phyloP scores from a whole-genome alignment of 306 rosid species.

The Macrotyloma uniflorum region DNA sequence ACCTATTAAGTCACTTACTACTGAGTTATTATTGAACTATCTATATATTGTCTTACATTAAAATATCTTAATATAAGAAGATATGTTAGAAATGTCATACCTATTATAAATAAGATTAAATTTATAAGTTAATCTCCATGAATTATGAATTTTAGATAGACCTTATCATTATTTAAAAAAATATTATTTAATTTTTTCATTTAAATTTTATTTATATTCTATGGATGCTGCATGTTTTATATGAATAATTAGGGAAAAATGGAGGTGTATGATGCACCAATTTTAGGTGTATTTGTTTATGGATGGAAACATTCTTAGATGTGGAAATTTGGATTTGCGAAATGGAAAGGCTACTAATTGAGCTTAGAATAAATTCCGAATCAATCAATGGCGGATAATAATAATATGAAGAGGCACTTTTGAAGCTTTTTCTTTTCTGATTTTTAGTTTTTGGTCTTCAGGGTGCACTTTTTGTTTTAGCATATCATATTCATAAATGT shows the following conservation, averaged over 20 bases:
- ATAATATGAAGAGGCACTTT: not conserved
- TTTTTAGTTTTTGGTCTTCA: not conserved
- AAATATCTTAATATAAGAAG: no score
- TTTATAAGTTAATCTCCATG: no score
- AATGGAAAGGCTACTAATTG: not conserved
- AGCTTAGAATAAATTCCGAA: constrained; percentile 20
- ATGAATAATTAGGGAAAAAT: not conserved
- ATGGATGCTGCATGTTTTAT: no score
- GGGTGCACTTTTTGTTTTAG: not conserved
- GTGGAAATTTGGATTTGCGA: not conserved
- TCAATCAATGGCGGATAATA: constrained; percentile 1
- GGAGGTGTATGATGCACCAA: not conserved
- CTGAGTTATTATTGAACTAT: no score
- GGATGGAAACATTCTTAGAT: constrained; percentile 4
- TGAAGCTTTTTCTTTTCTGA: not conserved
- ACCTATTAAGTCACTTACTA: no score
- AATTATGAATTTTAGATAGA: no score
- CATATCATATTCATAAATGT: not conserved
- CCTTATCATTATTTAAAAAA: no score
- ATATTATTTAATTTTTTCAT: no score
- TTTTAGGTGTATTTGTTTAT: not conserved
- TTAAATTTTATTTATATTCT: no score
- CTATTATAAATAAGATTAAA: no score
- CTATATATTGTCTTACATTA: no score
- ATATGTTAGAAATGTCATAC: no score